Percentiles rank a stretch among this genome's conserved stretches.
phyloP scores from a whole-genome alignment of 768 basidiomycete species.

The Tulasnella sp. region DNA sequence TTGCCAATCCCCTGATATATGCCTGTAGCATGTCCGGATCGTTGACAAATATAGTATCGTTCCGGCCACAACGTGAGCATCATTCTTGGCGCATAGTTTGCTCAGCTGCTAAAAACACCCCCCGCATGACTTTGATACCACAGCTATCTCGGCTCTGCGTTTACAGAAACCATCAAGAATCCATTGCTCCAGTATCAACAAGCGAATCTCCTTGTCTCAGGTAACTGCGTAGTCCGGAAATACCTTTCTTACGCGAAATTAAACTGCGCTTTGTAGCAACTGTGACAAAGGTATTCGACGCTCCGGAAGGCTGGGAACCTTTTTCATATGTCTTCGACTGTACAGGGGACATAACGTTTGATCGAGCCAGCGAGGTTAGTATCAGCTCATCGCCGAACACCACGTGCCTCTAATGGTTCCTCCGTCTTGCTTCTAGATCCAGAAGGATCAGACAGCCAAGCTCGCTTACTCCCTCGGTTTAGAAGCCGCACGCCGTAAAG shows the following conservation, averaged over 20 bases:
- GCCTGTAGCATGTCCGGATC: constrained; percentile 48
- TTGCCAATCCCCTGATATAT: neutral
- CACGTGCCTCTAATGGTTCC: neutral
- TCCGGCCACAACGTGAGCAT: constrained; percentile 60
- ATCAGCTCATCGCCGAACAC: neutral
- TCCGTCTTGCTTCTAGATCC: too few relatives aligned
- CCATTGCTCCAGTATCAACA: constrained; percentile 70
- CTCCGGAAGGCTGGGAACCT: constrained; percentile 52
- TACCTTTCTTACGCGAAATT: neutral
- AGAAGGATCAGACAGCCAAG: constrained; percentile 62
- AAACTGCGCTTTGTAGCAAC: constrained; percentile 35
- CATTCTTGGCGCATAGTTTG: neutral
- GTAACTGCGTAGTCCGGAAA: constrained; percentile 22
- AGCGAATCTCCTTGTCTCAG: constrained; percentile 61
- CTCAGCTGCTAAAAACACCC: too few relatives aligned
- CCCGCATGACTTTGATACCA: constrained; percentile 1
- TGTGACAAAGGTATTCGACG: constrained; percentile 58
- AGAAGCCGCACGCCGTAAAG: constrained; percentile 69
- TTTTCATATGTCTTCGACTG: constrained; percentile 79
- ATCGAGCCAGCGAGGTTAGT: constrained; percentile 63
- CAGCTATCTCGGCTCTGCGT: constrained; percentile 71
- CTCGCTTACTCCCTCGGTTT: constrained; percentile 56
- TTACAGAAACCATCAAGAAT: constrained; percentile 55
- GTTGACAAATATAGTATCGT: constrained; percentile 63
- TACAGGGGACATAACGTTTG: constrained; percentile 66